Evolutionary conservation across 192 early-diverging fungal species (phyloP).

Genomic region (Coemansia sp.): DNA sequence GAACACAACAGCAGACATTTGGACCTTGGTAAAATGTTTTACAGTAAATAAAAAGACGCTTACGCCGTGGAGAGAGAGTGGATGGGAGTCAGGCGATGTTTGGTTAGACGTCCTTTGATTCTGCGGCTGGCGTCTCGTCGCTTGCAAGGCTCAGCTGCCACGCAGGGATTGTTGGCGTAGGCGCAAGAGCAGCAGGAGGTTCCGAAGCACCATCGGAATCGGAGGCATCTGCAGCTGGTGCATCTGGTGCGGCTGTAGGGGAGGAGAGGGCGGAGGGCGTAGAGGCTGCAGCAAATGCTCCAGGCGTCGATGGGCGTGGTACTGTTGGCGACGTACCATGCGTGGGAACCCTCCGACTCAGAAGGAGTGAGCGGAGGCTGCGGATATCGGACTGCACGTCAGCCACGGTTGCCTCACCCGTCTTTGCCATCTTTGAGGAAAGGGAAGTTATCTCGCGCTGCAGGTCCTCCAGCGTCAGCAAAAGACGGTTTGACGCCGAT

Average conservation of each 20-base stretch:
- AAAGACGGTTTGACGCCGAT: conserved; percentile 25
- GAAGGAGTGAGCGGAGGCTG: conserved; percentile 84
- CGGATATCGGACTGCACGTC: conserved; percentile 95
- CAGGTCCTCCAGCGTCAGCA: conserved; percentile 46
- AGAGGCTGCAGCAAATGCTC: conserved; percentile 1
- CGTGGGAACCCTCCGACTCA: conserved; percentile 70
- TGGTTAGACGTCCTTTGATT: too few relatives aligned
- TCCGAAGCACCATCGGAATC: not conserved
- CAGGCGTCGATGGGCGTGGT: conserved; percentile 43
- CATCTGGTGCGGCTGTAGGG: conserved; percentile 8
- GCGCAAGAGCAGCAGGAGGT: conserved; percentile 11
- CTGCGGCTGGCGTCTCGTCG: not conserved
- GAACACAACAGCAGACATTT: not conserved
- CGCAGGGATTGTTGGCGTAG: conserved; percentile 60
- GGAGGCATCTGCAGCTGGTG: conserved; percentile 5
- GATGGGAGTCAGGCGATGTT: too few relatives aligned
- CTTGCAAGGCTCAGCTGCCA: conserved; percentile 64
- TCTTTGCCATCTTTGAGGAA: conserved; percentile 20
- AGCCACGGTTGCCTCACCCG: conserved; percentile 20
- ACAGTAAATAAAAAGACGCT: not conserved
- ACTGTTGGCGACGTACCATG: conserved; percentile 40
- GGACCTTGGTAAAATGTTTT: not conserved
- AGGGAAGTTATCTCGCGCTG: conserved; percentile 36
- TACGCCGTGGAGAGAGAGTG: too few relatives aligned
- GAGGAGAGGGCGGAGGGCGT: conserved; percentile 1